A percentile compares a stretch with the other conserved stretches of the same genome.
phyloP scores from a whole-genome alignment of 805 yeast species.

The Monosporozyma servazzii region DNA sequence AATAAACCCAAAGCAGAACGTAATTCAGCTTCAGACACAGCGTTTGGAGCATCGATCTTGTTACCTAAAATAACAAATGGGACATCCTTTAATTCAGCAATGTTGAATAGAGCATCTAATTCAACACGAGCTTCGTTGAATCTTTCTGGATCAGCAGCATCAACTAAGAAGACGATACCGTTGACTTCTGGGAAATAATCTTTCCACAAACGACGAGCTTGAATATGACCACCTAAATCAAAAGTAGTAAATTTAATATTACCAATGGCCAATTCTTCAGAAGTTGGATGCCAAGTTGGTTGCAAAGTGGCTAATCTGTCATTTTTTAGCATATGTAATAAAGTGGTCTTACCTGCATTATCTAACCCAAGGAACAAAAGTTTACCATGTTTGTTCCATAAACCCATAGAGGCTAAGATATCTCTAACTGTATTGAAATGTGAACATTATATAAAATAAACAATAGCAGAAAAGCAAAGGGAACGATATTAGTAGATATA shows the following conservation, averaged over 20 bases:
- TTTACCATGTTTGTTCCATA: constrained; percentile 94
- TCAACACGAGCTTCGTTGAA: constrained; percentile 92
- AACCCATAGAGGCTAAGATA: constrained; percentile 66
- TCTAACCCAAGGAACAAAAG: constrained; percentile 91
- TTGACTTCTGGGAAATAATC: constrained; percentile 99
- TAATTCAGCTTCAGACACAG: constrained; percentile 90
- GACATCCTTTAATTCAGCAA: constrained; percentile 81
- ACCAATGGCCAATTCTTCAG: constrained; percentile 96
- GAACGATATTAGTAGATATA: background rate
- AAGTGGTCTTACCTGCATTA: constrained; percentile 94
- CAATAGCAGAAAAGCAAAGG: background rate
- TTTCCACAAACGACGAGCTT: constrained; percentile 98
- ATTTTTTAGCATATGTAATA: constrained; percentile 78
- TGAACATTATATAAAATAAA: no score
- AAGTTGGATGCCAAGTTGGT: constrained; percentile 97
- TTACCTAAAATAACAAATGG: constrained; percentile 94
- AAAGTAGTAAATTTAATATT: constrained; percentile 94
- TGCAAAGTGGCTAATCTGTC: constrained; percentile 96
- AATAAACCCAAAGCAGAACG: constrained; percentile 82
- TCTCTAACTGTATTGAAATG: constrained; percentile 48
- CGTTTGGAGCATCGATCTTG: constrained; percentile 89
- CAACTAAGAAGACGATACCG: constrained; percentile 93
- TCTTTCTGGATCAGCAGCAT: constrained; percentile 94
- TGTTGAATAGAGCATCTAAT: constrained; percentile 83
- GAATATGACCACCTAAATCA: constrained; percentile 97